Conservation (phyloP, 306 rosid genomes). For the Quillaja saponaria region DNA sequence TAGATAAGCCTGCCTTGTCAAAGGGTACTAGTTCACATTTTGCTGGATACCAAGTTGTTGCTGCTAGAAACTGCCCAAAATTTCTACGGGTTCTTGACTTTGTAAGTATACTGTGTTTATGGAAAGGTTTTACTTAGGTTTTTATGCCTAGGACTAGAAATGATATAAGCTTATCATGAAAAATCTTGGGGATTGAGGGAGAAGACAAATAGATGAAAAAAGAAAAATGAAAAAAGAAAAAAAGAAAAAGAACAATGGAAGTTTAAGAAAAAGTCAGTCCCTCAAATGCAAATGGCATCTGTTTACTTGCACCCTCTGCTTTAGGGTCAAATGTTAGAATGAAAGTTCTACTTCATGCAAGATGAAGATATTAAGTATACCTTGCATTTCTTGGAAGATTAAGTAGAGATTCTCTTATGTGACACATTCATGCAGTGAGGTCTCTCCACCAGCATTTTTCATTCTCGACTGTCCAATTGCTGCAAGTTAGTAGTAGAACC, state of each 20-base stretch:
- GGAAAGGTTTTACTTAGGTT: constrained; percentile 9
- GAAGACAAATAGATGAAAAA: constrained; percentile 3
- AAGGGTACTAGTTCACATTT: constrained; percentile 43
- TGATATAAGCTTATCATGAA: constrained; percentile 4
- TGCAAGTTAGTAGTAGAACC: constrained; percentile 14
- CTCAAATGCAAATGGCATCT: neutral
- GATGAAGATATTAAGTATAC: constrained; percentile 10
- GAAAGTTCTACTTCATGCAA: constrained; percentile 11
- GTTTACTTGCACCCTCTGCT: neutral
- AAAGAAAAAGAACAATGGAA: neutral
- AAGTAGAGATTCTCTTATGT: constrained; percentile 17
- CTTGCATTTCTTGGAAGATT: constrained; percentile 16
- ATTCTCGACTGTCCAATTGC: constrained; percentile 5
- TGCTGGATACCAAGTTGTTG: constrained; percentile 52
- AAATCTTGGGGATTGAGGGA: constrained; percentile 2
- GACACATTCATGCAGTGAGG: constrained; percentile 1
- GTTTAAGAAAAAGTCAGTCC: constrained; percentile 11
- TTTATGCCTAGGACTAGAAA: constrained; percentile 17
- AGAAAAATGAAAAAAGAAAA: neutral
- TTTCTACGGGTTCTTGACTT: constrained; percentile 64
- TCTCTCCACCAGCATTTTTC: constrained; percentile 3
- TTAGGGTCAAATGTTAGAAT: constrained; percentile 3
- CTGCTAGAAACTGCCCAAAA: constrained; percentile 49
- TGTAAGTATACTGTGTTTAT: constrained; percentile 49
- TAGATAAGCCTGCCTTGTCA: constrained; percentile 49